Conservation (phyloP, 2,329 filamentous ascomycete genomes). For the Cladophialophora carrionii region DNA sequence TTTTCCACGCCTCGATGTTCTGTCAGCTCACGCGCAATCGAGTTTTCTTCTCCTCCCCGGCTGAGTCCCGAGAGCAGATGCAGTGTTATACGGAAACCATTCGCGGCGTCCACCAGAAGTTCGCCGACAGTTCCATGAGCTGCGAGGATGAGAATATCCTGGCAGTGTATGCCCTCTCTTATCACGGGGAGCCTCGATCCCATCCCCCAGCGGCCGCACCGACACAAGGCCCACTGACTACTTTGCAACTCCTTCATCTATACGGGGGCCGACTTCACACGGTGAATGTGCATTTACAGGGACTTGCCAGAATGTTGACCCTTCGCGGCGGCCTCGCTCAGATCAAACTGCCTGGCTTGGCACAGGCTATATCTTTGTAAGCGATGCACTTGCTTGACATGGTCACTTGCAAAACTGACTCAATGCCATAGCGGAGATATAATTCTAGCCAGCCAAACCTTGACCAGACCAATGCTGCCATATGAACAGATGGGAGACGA, state of each 20-base stretch:
- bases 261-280: slow-evolving; percentile 45
- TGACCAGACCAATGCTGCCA: slow-evolving; percentile 37
- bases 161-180: slow-evolving; percentile 45
- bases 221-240: slow-evolving; percentile 44
- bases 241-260: slow-evolving; percentile 46
- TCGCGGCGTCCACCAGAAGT: slow-evolving; percentile 43
- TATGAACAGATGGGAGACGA: slow-evolving; percentile 38
- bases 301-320: slow-evolving; percentile 44
- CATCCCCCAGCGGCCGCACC: slow-evolving; percentile 37
- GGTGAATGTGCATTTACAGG: slow-evolving; percentile 43
- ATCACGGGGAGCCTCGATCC: slow-evolving; percentile 40
- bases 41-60: slow-evolving; percentile 17
- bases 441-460: slow-evolving; percentile 38
- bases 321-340: slow-evolving; percentile 45
- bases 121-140: slow-evolving; percentile 42
- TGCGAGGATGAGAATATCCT: slow-evolving; percentile 45
- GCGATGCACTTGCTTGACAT: neutral
- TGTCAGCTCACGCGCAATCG: slow-evolving; percentile 33
- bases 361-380: slow-evolving; percentile 44
- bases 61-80: slow-evolving; percentile 27
- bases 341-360: slow-evolving; percentile 45
- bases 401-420: slow-evolving; percentile 9
- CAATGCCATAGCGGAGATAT: slow-evolving; percentile 32
- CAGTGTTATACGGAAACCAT: slow-evolving; percentile 43
- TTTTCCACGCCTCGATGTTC: slow-evolving; percentile 35